Conservation (phyloP, 2,329 filamentous ascomycete genomes). For the Ceratocystiopsis sp. region DNA sequence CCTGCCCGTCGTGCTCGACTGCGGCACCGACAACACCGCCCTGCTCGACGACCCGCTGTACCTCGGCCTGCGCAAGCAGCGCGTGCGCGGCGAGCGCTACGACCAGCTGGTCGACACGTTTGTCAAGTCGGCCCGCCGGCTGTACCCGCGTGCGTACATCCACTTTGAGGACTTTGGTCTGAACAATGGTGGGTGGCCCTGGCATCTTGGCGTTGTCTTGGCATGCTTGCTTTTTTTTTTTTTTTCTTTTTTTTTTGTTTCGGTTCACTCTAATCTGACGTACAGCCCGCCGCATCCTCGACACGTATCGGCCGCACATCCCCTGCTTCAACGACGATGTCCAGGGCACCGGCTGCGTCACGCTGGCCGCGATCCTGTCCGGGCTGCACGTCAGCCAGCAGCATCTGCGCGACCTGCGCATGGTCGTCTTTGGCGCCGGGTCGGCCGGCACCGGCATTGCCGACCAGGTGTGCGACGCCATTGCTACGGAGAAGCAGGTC, state of each 20-base stretch:
- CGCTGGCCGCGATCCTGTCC: slow-evolving; percentile 65
- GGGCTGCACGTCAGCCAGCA: slow-evolving; percentile 52
- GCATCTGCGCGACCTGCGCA: slow-evolving; percentile 48
- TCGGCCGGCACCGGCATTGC: slow-evolving; percentile 75
- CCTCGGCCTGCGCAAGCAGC: slow-evolving; percentile 50
- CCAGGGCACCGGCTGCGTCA: slow-evolving; percentile 66
- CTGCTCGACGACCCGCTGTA: slow-evolving; percentile 65
- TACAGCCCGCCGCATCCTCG: slow-evolving; percentile 52
- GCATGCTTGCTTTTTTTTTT: slow-evolving; percentile 8
- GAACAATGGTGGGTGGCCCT: slow-evolving; percentile 40
- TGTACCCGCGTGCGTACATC: slow-evolving; percentile 66
- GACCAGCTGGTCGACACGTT: slow-evolving; percentile 64
- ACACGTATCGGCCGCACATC: slow-evolving; percentile 55
- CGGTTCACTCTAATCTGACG: background rate
- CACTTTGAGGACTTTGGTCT: slow-evolving; percentile 86
- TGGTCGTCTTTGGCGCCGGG: slow-evolving; percentile 66
- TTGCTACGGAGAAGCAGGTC: slow-evolving; percentile 49
- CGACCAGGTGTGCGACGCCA: slow-evolving; percentile 67
- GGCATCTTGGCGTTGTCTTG: too few species aligned
- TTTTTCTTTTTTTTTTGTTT: background rate
- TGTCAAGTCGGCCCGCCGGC: slow-evolving; percentile 46
- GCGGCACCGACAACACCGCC: slow-evolving; percentile 65
- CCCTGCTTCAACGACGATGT: slow-evolving; percentile 87
- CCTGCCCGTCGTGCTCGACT: slow-evolving; percentile 69
- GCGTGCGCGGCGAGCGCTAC: slow-evolving; percentile 55